These are phyloP conservation scores for Pleurotus tuoliensis DNA, from an alignment of 768 basidiomycete genomes.

Conservation along the genomic window DNA sequence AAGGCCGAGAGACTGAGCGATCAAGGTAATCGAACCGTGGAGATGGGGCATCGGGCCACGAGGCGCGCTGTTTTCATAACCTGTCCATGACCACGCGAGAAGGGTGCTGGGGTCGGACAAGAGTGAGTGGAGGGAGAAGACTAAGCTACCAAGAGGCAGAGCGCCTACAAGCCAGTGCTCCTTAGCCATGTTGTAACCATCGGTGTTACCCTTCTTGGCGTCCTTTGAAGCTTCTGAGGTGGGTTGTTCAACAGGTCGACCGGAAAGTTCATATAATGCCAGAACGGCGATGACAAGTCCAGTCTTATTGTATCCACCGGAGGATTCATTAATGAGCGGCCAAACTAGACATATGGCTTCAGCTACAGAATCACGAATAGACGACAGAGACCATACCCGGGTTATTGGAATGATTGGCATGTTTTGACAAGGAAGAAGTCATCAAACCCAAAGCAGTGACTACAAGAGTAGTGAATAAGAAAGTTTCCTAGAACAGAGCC, in stretches of 20 bases:
- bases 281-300: conserved; percentile 56
- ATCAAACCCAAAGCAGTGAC: conserved; percentile 67
- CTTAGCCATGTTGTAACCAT: conserved; percentile 9
- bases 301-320: conserved; percentile 67
- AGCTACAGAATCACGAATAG: no score
- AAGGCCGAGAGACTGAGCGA: conserved; percentile 58
- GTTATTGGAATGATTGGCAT: conserved; percentile 77
- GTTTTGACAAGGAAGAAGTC: conserved; percentile 66
- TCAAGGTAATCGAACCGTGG: conserved; percentile 64
- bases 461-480: conserved; percentile 20
- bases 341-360: conserved; percentile 47
- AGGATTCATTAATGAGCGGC: conserved; percentile 65
- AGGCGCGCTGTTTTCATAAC: conserved; percentile 59
- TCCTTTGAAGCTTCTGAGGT: conserved; percentile 4
- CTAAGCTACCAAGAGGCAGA: conserved; percentile 58
- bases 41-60: conserved; percentile 72
- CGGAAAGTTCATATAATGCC: conserved; percentile 53
- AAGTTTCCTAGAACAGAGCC: background rate
- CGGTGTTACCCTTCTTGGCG: background rate
- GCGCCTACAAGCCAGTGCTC: conserved; percentile 30
- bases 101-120: conserved; percentile 75
- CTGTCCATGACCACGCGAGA: conserved; percentile 87
- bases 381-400: conserved; percentile 43
- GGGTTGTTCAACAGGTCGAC: conserved; percentile 30
- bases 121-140: conserved; percentile 72